Evolutionary conservation across 805 yeast genomes (phyloP).

Genomic region (Sugiyamaella chiloensis): DNA sequence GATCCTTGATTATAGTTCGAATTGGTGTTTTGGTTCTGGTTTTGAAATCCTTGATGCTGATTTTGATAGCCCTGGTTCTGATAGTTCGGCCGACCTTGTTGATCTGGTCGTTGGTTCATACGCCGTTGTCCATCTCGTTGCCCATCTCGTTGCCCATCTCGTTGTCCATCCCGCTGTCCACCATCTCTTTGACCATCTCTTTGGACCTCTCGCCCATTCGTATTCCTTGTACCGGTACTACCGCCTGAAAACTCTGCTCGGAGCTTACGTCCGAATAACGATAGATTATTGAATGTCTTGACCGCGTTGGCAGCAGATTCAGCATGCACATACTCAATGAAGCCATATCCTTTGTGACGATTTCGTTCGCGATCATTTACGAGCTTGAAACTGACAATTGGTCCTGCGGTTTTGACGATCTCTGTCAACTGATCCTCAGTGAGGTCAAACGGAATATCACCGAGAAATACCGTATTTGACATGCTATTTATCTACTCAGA

Average conservation of each 20-base stretch:
- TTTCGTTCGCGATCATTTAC: slow-evolving; percentile 25
- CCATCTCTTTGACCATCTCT: background rate
- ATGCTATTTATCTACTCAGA: too few relatives aligned
- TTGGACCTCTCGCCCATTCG: slow-evolving; percentile 1
- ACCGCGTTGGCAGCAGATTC: slow-evolving; percentile 24
- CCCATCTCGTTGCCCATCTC: slow-evolving; percentile 11
- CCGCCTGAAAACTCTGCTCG: slow-evolving; percentile 24
- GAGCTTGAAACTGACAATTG: slow-evolving; percentile 21
- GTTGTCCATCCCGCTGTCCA: slow-evolving; percentile 12
- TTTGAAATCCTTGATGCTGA: background rate
- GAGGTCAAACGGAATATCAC: slow-evolving; percentile 30
- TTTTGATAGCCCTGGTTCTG: background rate
- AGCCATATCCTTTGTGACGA: slow-evolving; percentile 26
- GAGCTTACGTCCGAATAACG: slow-evolving; percentile 20
- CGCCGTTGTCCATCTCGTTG: slow-evolving; percentile 9
- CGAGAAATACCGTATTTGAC: slow-evolving; percentile 20
- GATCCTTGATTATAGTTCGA: background rate
- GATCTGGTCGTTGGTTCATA: slow-evolving; percentile 10
- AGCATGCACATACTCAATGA: slow-evolving; percentile 23
- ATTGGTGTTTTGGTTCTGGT: slow-evolving; percentile 6
- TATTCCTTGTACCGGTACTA: too few relatives aligned
- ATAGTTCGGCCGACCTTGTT: slow-evolving; percentile 4
- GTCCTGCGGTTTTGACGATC: slow-evolving; percentile 18
- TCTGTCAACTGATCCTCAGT: slow-evolving; percentile 23
- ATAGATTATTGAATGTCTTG: slow-evolving; percentile 18